Conservation (phyloP, 345 rosid species). For the Euclidium syriacum region DNA sequence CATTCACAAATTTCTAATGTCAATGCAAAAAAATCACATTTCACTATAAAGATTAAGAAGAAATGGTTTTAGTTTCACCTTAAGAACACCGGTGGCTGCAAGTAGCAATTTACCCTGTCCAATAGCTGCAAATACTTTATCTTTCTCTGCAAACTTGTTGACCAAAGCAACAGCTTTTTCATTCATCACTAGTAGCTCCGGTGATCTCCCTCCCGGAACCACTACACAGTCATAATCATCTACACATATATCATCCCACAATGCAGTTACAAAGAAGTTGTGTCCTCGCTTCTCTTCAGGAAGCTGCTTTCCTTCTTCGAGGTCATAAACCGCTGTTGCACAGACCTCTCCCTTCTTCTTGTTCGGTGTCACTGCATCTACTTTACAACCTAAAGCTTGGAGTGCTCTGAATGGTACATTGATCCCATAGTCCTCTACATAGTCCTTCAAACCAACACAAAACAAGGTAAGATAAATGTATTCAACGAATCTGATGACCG, state of each 20-base stretch:
- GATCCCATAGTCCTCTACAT: conserved; percentile 45
- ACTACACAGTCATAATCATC: conserved; percentile 44
- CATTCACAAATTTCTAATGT: background rate
- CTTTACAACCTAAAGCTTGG: conserved; percentile 46
- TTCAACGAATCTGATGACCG: background rate
- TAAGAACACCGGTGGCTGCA: conserved; percentile 38
- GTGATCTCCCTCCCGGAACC: conserved; percentile 47
- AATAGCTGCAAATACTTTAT: conserved; percentile 41
- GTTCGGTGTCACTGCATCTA: conserved; percentile 39
- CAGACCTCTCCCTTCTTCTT: conserved; percentile 45
- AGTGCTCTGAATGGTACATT: conserved; percentile 48
- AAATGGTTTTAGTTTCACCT: conserved; percentile 33
- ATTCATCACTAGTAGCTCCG: conserved; percentile 45
- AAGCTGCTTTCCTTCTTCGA: conserved; percentile 38
- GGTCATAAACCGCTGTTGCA: conserved; percentile 38
- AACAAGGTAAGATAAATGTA: background rate
- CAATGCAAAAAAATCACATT: background rate
- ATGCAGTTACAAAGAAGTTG: conserved; percentile 35
- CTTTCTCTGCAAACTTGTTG: conserved; percentile 34
- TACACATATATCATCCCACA: conserved; percentile 36
- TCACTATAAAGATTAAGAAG: background rate
- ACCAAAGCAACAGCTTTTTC: conserved; percentile 38
- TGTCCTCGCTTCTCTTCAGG: conserved; percentile 48
- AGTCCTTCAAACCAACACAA: conserved; percentile 34
- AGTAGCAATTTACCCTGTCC: conserved; percentile 49